These are phyloP conservation scores for Lablab purpureus DNA, from an alignment of 306 rosid species.

Conservation along the genomic window DNA sequence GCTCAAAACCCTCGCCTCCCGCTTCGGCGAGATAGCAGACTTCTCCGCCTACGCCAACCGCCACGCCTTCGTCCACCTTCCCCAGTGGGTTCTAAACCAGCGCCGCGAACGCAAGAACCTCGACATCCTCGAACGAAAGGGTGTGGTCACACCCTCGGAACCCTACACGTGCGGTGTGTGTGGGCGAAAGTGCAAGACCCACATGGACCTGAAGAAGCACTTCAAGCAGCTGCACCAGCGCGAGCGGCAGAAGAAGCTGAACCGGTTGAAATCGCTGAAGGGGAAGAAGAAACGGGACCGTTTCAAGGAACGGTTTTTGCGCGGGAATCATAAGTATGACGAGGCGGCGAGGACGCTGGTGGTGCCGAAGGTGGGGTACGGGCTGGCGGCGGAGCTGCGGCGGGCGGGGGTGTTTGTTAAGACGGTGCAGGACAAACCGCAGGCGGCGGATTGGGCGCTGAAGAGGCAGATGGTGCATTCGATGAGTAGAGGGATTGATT, in stretches of 20 bases:
- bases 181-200: conserved; percentile 72
- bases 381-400: conserved; percentile 78
- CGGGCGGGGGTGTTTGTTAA: conserved; percentile 89
- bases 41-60: conserved; percentile 89
- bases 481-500: conserved; percentile 82
- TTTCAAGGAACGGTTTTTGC: conserved; percentile 59
- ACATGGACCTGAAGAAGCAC: conserved; percentile 71
- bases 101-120: conserved; percentile 66
- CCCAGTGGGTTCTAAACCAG: conserved; percentile 70
- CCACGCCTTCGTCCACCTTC: conserved; percentile 79
- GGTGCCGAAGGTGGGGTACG: conserved; percentile 77
- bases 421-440: conserved; percentile 85
- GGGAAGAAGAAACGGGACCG: conserved; percentile 78
- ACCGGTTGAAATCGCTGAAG: conserved; percentile 59
- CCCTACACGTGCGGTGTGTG: conserved; percentile 71
- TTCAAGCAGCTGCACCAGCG: conserved; percentile 77
- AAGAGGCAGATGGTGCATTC: conserved; percentile 90
- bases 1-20: conserved; percentile 59
- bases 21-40: conserved; percentile 72
- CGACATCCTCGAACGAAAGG: conserved; percentile 77
- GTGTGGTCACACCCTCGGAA: conserved; percentile 57
- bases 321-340: conserved; percentile 65
- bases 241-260: conserved; percentile 76
- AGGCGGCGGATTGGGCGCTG: conserved; percentile 90
- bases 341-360: conserved; percentile 69